Percentiles rank a stretch among this genome's conserved stretches.
These are phyloP conservation scores for Teunomyces pallodes DNA, from an alignment of 805 yeast species.

Conservation along the genomic window DNA sequence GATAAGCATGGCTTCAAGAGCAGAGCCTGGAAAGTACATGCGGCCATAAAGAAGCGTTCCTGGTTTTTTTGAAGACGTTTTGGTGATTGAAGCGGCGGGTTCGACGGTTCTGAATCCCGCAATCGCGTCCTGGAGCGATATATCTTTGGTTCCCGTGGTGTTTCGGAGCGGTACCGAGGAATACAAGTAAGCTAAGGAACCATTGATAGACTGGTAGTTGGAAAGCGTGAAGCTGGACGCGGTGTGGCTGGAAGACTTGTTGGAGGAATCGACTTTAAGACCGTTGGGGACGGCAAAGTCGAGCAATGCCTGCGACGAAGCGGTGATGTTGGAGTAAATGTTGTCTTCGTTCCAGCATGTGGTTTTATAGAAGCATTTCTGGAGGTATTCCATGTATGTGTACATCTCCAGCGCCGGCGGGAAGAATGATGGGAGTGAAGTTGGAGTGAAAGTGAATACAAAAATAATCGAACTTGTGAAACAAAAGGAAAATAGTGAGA, in stretches of 20 bases:
- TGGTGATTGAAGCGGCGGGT: slow-evolving; percentile 29
- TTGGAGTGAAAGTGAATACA: background rate
- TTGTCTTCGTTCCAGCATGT: slow-evolving; percentile 81
- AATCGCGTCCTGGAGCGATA: slow-evolving; percentile 64
- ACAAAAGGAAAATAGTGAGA: too few relatives aligned
- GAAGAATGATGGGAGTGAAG: background rate
- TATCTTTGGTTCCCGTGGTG: slow-evolving; percentile 48
- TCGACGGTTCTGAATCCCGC: slow-evolving; percentile 64
- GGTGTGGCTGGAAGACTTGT: slow-evolving; percentile 65
- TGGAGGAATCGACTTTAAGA: slow-evolving; percentile 60
- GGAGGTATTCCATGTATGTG: slow-evolving; percentile 83
- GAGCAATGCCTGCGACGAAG: slow-evolving; percentile 66
- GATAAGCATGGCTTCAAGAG: slow-evolving; percentile 82
- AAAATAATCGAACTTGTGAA: background rate
- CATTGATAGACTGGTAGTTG: slow-evolving; percentile 63
- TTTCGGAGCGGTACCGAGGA: slow-evolving; percentile 56
- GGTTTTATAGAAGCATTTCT: slow-evolving; percentile 62
- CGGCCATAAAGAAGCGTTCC: slow-evolving; percentile 69
- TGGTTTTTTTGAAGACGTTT: background rate
- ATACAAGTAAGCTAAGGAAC: slow-evolving; percentile 80
- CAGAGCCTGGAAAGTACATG: slow-evolving; percentile 83
- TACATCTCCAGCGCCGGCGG: slow-evolving; percentile 46
- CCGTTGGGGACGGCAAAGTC: slow-evolving; percentile 75
- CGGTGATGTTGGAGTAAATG: slow-evolving; percentile 69
- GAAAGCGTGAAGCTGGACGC: slow-evolving; percentile 73